phyloP scores from a whole-genome alignment of 192 early-diverging fungal genomes.

The Backusella mclennaniae region DNA sequence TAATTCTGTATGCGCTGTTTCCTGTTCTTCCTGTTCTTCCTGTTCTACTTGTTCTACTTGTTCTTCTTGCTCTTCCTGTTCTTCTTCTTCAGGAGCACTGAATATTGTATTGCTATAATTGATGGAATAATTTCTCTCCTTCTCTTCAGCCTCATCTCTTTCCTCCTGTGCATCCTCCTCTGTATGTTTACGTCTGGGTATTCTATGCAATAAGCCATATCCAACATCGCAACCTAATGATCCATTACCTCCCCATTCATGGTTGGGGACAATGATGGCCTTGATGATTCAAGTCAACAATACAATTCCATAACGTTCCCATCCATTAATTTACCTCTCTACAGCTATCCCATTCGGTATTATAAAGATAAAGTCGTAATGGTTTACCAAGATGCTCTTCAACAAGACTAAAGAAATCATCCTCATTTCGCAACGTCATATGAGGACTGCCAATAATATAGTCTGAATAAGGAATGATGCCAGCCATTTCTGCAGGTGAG shows the following conservation, averaged over 20 bases:
- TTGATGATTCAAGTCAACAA: constrained; percentile 16
- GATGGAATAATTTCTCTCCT: background rate
- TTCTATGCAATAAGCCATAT: constrained; percentile 52
- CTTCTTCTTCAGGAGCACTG: constrained; percentile 22
- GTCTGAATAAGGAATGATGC: constrained; percentile 62
- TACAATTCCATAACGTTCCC: background rate
- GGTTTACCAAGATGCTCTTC: constrained; percentile 57
- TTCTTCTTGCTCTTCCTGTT: background rate
- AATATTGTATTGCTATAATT: constrained; percentile 30
- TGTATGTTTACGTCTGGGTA: constrained; percentile 25
- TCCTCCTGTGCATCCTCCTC: background rate
- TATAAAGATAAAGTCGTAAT: constrained; percentile 68
- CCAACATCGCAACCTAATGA: constrained; percentile 72
- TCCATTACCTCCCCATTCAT: constrained; percentile 70
- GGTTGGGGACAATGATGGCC: constrained; percentile 66
- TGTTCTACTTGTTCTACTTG: background rate
- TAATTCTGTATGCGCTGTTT: background rate
- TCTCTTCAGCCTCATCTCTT: background rate
- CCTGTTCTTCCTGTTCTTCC: background rate
- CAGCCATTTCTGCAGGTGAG: constrained; percentile 71
- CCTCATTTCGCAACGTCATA: constrained; percentile 53
- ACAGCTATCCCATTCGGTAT: constrained; percentile 58
- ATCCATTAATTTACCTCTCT: constrained; percentile 45
- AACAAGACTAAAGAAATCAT: constrained; percentile 66
- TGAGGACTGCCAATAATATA: constrained; percentile 75